Evolutionary conservation across 371 early-diverging fungal species (phyloP), one percentile per base, ranked within the genome.

Genomic region (Lichtheimia ramosa): DNA sequence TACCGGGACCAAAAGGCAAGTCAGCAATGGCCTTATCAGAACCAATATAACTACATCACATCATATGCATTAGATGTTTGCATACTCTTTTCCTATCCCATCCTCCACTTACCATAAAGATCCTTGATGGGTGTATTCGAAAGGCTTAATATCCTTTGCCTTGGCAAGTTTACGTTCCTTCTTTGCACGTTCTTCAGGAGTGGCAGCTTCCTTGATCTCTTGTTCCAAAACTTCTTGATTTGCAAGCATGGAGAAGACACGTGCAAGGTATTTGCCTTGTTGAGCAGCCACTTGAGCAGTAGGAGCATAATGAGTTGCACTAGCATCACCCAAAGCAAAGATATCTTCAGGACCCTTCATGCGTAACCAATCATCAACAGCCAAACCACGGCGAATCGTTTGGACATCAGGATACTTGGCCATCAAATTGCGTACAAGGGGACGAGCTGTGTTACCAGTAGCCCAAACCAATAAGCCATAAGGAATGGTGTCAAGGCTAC

Each of bases 401-500:
- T 96, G 97, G 5, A 74, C 63, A 16, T 82, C 82, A 21, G 87
- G 81, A 40, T 92, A 69, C 64, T 86, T 82, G 60, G 82, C 75
- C 79, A 92, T 90, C 66, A 95, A 68, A 48, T 90, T 82, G 23
- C 83, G 70, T 53, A 92, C 81, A 28, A 94, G 73, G 4, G 94
- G 91, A 41, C 94, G 84, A 15, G 92, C 77, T n/a, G 93, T 92
- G 70, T 95, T 96, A 34, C 97, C 96, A 2, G 96, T 94, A 25
- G 95, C 95, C 96, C 97, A 96, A 8, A 95, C 95, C 34, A 95
- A 75, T 54, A 95, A 71, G 46, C 96, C 96, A 61, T 91, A 95
- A 21, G 94, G 94, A 42, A 94, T 89, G 6, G 69, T 77, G 23
- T 84, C 84, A 10, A 74, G 58, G 43, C 84, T 70, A 34, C 83